A percentile compares a stretch with the other conserved stretches of the same genome.
These are phyloP conservation scores for Arxiozyma slooffiae DNA, from an alignment of 1,139 yeast genomes.

Conservation along the genomic window DNA sequence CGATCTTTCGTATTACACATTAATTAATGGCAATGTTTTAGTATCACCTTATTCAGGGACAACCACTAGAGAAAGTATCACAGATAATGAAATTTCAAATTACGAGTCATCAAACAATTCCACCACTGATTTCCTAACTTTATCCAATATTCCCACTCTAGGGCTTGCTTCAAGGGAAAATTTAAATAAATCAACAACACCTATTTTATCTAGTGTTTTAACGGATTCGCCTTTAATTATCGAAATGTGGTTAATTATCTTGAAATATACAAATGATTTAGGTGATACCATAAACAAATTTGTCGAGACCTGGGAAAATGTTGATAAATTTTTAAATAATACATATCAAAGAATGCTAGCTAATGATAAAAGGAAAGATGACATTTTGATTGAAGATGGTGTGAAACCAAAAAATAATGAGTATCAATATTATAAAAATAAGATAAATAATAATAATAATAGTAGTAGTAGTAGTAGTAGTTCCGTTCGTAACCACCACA, in stretches of 20 bases:
- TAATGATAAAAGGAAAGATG: slow-evolving; percentile 37
- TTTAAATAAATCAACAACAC: slow-evolving; percentile 1
- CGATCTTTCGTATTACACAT: slow-evolving; percentile 22
- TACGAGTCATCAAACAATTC: slow-evolving; percentile 1
- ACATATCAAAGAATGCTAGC: slow-evolving; percentile 36
- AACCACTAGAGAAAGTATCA: slow-evolving; percentile 1
- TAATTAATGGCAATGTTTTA: slow-evolving; percentile 16
- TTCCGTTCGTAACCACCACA: too few species aligned
- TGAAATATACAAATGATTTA: slow-evolving; percentile 39
- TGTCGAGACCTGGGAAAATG: slow-evolving; percentile 39
- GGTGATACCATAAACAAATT: slow-evolving; percentile 29
- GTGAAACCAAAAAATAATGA: neutral
- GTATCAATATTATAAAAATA: neutral
- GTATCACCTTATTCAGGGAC: neutral
- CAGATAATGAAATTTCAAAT: neutral
- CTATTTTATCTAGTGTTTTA: slow-evolving; percentile 13
- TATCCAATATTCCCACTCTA: neutral
- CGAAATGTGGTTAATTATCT: slow-evolving; percentile 46
- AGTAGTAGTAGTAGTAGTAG: too few species aligned
- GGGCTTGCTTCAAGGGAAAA: slow-evolving; percentile 1
- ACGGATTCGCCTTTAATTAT: slow-evolving; percentile 40
- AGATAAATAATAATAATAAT: too few species aligned
- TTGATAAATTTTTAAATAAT: slow-evolving; percentile 39
- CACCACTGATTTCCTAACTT: neutral
- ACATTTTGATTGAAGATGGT: slow-evolving; percentile 21